Evolutionary conservation across 805 yeast genomes (phyloP).

Genomic region (Peterozyma xylosa): DNA sequence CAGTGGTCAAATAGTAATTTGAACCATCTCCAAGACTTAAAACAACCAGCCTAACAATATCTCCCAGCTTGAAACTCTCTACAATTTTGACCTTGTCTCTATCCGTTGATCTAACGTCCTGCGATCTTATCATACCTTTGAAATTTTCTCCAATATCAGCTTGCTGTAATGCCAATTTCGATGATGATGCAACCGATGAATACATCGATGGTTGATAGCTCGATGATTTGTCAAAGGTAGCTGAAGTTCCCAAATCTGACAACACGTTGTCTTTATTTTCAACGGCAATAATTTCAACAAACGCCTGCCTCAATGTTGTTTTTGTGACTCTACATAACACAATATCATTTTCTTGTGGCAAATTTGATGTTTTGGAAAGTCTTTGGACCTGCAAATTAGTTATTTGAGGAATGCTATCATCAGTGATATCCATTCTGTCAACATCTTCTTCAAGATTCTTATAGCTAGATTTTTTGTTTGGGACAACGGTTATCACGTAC

Average conservation of each 20-base stretch:
- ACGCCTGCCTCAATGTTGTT: slow-evolving; percentile 62
- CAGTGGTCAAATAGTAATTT: slow-evolving; percentile 83
- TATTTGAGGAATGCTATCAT: slow-evolving; percentile 9
- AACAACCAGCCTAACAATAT: slow-evolving; percentile 77
- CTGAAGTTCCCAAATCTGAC: slow-evolving; percentile 31
- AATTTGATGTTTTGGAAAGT: slow-evolving; percentile 22
- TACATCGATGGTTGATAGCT: neutral
- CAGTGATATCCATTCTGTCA: slow-evolving; percentile 10
- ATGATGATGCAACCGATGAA: slow-evolving; percentile 26
- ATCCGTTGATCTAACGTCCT: slow-evolving; percentile 87
- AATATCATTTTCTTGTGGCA: slow-evolving; percentile 78
- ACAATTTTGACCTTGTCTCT: slow-evolving; percentile 77
- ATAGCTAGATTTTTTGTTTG: slow-evolving; percentile 20
- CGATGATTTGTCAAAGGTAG: neutral
- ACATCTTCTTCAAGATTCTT: slow-evolving; percentile 12
- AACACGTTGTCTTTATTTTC: slow-evolving; percentile 33
- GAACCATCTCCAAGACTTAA: slow-evolving; percentile 91
- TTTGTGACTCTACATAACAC: slow-evolving; percentile 72
- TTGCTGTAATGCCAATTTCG: slow-evolving; percentile 36
- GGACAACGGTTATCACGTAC: slow-evolving; percentile 24
- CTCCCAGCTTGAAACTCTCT: slow-evolving; percentile 86
- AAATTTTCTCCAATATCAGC: slow-evolving; percentile 81
- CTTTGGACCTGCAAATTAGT: slow-evolving; percentile 7
- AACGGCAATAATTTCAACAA: slow-evolving; percentile 57
- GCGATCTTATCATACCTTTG: slow-evolving; percentile 78